Evolutionary conservation across 1,284 basidiomycete genomes (phyloP).

Genomic region (Pseudozyma tsukubaensis): DNA sequence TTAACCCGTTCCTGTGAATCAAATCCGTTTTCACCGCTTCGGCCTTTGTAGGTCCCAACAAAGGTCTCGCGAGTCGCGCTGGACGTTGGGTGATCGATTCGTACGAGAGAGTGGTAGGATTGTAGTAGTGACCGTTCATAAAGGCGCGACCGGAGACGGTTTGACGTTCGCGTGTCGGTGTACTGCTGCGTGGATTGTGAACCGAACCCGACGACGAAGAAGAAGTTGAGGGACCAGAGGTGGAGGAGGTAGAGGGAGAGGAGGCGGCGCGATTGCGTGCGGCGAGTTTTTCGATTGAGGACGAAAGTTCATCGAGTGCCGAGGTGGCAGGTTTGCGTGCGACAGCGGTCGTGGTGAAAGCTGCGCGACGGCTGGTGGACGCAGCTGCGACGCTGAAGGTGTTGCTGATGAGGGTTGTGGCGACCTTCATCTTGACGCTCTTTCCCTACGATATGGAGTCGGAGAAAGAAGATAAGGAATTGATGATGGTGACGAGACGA

Average conservation of each 20-base stretch:
- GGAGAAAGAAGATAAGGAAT: not conserved
- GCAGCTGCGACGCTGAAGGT: not conserved
- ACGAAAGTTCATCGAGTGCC: slow-evolving; percentile 34
- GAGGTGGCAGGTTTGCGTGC: slow-evolving; percentile 2
- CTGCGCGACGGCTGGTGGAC: not conserved
- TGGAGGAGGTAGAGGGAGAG: not conserved
- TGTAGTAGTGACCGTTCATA: slow-evolving; percentile 61
- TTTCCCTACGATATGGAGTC: not conserved
- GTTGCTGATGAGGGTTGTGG: slow-evolving; percentile 4
- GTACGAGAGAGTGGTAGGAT: slow-evolving; percentile 49
- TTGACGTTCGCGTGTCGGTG: slow-evolving; percentile 18
- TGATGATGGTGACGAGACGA: not conserved
- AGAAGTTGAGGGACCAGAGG: slow-evolving; percentile 7
- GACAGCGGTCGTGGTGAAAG: not conserved
- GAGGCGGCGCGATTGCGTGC: slow-evolving; percentile 1
- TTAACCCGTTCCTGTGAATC: slow-evolving; percentile 69
- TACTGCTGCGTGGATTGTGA: slow-evolving; percentile 26
- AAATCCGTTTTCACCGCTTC: slow-evolving; percentile 72
- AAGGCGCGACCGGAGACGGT: slow-evolving; percentile 48
- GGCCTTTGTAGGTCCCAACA: slow-evolving; percentile 55
- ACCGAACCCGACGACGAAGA: slow-evolving; percentile 8
- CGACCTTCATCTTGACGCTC: slow-evolving; percentile 5
- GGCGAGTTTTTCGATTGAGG: slow-evolving; percentile 44
- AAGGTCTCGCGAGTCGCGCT: slow-evolving; percentile 26
- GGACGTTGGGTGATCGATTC: slow-evolving; percentile 35